Evolutionary conservation across 768 basidiomycete genomes (phyloP).

Genomic region (Udeniomyces megalosporus): DNA sequence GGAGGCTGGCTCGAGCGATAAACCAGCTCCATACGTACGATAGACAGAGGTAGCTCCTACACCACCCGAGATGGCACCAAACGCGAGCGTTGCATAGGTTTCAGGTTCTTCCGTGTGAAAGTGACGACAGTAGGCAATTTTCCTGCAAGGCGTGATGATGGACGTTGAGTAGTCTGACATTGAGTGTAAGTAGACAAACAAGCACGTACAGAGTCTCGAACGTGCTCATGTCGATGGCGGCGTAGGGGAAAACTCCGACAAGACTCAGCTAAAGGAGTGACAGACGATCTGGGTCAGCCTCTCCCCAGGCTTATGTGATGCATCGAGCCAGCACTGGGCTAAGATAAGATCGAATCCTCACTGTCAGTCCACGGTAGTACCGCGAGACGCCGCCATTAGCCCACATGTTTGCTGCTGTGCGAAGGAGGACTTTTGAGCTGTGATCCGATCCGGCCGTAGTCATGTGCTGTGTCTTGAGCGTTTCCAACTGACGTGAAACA

Average conservation of each 20-base stretch:
- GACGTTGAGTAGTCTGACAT: background rate
- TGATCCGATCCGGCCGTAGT: slow-evolving; percentile 44
- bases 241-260: slow-evolving; percentile 78
- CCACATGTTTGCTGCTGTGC: slow-evolving; percentile 61
- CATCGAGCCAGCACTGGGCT: too few relatives aligned
- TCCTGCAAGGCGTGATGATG: slow-evolving; percentile 26
- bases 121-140: slow-evolving; percentile 72
- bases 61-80: slow-evolving; percentile 82
- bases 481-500: slow-evolving; percentile 45
- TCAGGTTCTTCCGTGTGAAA: slow-evolving; percentile 80
- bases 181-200: background rate
- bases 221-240: slow-evolving; percentile 80
- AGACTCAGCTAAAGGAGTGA: slow-evolving; percentile 56
- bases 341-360: slow-evolving; percentile 34
- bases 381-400: slow-evolving; percentile 57
- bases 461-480: slow-evolving; percentile 98
- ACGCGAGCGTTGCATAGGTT: slow-evolving; percentile 67
- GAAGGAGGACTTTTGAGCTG: slow-evolving; percentile 34
- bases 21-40: slow-evolving; percentile 31
- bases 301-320: too few relatives aligned
- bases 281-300: background rate
- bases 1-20: background rate
- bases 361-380: slow-evolving; percentile 79
- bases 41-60: slow-evolving; percentile 83
- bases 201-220: slow-evolving; percentile 58